Base-by-base conservation (phyloP, 768 basidiomycete genomes). In the Mycena floridula region DNA sequence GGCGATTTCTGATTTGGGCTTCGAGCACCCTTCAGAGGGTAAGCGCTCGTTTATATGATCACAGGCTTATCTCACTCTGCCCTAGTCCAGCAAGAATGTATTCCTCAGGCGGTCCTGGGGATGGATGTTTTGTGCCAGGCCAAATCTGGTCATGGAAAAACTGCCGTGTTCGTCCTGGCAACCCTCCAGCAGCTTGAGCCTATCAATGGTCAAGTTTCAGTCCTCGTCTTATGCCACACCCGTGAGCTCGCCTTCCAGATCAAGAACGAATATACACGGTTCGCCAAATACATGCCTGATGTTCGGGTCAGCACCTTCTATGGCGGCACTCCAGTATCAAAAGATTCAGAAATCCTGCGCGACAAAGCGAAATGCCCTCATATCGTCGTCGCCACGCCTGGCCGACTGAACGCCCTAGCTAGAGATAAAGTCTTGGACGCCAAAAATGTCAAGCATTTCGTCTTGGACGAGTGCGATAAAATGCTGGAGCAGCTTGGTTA, bases 401-500 rank as follows among this genome's bases (percentile, higher is more conserved):
- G 96, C 56, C 87, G 96, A 48, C 75, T 97, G 63, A 96, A 97
- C 62, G 95, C 94, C 44, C 85, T 99, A 54, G 82, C 85, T 40
- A 77, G 95, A 54, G 96, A 98, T 70, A 98, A 98, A 75, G 79
- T 87, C 57, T 65, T 99, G 67, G 91, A 96, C 61, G 89, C 89
- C 52, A 89, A 89, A 69, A 84, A 89, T 60, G 92, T 98, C 67
- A 98, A 98, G 72, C 95, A 98, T 74, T 99, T 99, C 69, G 93
- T 96, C 46, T 75, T 99, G 65, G 96, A 99, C 79, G 96, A 99
- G 74, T 99, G 96, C 79, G 96, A 99, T 79, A 99, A 99, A 82
- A 97, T 99, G 92, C 87, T 99, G 64, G 96, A 99, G 80, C 89
- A 93, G 82, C 93, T 99, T 74, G 96, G 96, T 99, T 90, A 97